Conservation (phyloP, 495 filamentous ascomycete genomes). For the Neurospora terricola region DNA sequence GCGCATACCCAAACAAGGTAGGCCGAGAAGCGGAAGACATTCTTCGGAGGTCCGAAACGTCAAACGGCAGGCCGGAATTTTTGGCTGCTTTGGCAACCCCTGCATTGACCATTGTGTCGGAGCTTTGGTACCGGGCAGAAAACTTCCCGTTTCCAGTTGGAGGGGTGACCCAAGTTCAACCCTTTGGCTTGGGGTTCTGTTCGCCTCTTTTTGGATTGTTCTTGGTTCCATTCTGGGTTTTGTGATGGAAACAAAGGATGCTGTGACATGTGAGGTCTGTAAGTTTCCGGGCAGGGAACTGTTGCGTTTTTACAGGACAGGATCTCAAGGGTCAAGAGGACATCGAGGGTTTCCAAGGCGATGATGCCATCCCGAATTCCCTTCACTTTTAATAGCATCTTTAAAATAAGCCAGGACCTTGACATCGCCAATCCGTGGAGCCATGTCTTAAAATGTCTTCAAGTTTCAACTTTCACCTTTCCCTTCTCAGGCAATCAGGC, state of each 20-base stretch:
- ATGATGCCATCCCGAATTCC: not conserved
- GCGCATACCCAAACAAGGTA: not conserved
- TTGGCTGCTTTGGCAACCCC: not conserved
- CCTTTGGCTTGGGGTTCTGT: not conserved
- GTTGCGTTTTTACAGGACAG: not conserved
- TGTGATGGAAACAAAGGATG: not conserved
- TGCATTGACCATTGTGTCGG: not conserved
- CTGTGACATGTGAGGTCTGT: too few relatives aligned
- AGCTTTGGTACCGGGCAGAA: not conserved
- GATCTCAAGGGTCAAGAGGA: not conserved
- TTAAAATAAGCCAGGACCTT: not conserved
- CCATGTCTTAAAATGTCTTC: not conserved
- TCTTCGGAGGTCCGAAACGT: not conserved
- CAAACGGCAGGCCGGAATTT: not conserved
- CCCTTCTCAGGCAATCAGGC: not conserved
- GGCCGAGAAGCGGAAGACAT: not conserved
- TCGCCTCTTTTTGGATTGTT: not conserved
- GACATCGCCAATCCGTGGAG: not conserved
- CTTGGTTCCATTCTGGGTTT: too few relatives aligned
- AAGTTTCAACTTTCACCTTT: not conserved
- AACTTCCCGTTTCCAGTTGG: not conserved
- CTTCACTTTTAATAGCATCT: not conserved
- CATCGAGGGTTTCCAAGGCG: not conserved
- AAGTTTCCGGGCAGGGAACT: not conserved
- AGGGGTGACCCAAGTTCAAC: not conserved